These are phyloP conservation scores for Tubosaeta sp. DNA, from an alignment of 768 basidiomycete species.

Conservation along the genomic window DNA sequence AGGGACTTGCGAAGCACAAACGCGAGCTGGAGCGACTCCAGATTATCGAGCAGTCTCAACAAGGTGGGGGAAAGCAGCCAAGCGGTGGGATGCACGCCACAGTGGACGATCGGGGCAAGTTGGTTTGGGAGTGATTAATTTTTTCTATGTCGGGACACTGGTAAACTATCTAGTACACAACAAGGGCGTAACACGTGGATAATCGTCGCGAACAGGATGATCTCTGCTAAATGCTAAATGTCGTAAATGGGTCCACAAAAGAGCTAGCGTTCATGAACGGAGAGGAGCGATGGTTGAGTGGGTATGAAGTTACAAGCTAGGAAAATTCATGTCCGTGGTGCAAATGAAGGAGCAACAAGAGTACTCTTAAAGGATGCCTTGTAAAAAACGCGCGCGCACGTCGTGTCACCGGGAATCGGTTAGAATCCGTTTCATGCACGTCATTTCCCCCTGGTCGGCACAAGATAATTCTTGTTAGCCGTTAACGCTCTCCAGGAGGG, in stretches of 20 bases:
- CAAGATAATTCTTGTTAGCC: conserved; percentile 3
- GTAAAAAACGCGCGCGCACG: conserved; percentile 5
- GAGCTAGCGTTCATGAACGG: conserved; percentile 6
- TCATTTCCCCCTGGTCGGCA: not conserved
- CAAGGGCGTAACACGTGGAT: not conserved
- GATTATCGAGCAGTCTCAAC: conserved; percentile 42
- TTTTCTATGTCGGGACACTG: not conserved
- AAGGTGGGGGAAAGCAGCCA: conserved; percentile 24
- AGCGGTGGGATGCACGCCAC: conserved; percentile 61
- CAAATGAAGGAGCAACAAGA: conserved; percentile 7
- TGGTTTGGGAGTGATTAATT: conserved; percentile 47
- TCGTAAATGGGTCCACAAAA: conserved; percentile 18
- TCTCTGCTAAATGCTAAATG: conserved; percentile 19
- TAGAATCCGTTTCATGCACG: conserved; percentile 4
- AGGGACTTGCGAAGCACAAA: conserved; percentile 53
- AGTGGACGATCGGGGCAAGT: conserved; percentile 53
- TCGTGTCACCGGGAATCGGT: conserved; percentile 7
- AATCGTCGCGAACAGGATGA: conserved; percentile 9
- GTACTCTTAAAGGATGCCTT: conserved; percentile 2
- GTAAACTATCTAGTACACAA: conserved; percentile 24
- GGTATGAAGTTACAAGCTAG: conserved; percentile 6
- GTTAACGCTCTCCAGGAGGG: conserved; percentile 26
- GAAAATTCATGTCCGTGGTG: conserved; percentile 20
- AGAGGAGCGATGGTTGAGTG: conserved; percentile 8
- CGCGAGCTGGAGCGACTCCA: conserved; percentile 52